A percentile compares a stretch with the other conserved stretches of the same genome.
phyloP scores from a whole-genome alignment of 495 filamentous ascomycete genomes.

The Tuber melanosporum region DNA sequence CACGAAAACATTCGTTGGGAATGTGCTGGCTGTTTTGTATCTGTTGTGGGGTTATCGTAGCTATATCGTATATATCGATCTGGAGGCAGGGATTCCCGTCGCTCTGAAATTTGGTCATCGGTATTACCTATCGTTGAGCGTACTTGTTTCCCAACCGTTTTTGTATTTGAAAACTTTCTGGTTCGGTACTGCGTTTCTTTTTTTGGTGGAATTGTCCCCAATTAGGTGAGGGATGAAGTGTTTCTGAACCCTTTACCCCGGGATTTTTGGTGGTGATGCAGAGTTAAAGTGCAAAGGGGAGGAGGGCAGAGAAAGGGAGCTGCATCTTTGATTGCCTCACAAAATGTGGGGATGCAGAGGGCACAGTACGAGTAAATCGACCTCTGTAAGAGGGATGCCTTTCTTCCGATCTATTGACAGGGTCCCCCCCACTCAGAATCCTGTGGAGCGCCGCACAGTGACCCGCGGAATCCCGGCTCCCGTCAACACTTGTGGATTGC shows the following conservation, averaged over 20 bases:
- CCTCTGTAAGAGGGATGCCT: slow-evolving; percentile 16
- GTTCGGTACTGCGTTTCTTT: slow-evolving; percentile 22
- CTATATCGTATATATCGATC: neutral
- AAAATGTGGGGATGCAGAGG: slow-evolving; percentile 21
- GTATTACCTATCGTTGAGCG: neutral
- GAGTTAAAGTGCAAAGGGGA: neutral
- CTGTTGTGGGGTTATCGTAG: slow-evolving; percentile 7
- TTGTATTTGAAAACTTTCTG: slow-evolving; percentile 14
- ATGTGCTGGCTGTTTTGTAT: slow-evolving; percentile 23
- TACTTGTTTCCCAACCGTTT: neutral
- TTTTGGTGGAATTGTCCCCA: slow-evolving; percentile 18
- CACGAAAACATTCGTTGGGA: slow-evolving; percentile 4
- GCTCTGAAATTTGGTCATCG: neutral
- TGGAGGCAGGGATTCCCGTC: neutral
- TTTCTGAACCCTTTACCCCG: slow-evolving; percentile 24
- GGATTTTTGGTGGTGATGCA: slow-evolving; percentile 16
- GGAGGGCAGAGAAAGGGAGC: neutral
- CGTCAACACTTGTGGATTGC: slow-evolving; percentile 3
- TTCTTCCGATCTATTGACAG: slow-evolving; percentile 26
- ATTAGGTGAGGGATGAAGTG: slow-evolving; percentile 24
- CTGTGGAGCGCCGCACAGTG: slow-evolving; percentile 4
- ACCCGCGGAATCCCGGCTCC: slow-evolving; percentile 17
- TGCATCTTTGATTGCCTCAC: slow-evolving; percentile 14
- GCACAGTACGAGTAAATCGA: slow-evolving; percentile 18
- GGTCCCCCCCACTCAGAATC: slow-evolving; percentile 25